Evolutionary conservation across 495 filamentous ascomycete species (phyloP).

Genomic region (Podospora appendiculata): DNA sequence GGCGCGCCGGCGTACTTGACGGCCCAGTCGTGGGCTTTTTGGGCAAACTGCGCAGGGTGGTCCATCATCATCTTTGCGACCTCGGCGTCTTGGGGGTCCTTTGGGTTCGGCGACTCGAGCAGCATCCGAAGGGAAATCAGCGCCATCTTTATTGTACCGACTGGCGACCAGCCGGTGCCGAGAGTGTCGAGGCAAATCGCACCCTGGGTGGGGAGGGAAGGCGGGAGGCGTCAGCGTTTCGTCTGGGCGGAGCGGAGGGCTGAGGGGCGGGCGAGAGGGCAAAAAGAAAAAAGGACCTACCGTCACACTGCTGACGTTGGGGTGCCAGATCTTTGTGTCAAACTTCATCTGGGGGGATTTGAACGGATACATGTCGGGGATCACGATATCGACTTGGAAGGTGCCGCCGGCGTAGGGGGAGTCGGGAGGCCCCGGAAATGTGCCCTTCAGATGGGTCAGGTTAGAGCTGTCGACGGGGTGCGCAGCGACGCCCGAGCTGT

Average conservation of each 20-base stretch:
- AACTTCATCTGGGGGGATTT: slow-evolving; percentile 89
- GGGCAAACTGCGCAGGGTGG: slow-evolving; percentile 68
- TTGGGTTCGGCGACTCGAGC: slow-evolving; percentile 87
- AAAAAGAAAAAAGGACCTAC: slow-evolving; percentile 38
- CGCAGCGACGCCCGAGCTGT: slow-evolving; percentile 63
- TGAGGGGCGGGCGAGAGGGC: slow-evolving; percentile 5
- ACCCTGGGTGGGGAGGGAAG: slow-evolving; percentile 47
- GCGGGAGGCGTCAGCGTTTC: neutral
- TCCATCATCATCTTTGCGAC: slow-evolving; percentile 86
- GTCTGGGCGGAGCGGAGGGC: neutral
- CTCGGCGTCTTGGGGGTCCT: slow-evolving; percentile 94
- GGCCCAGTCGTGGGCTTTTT: slow-evolving; percentile 85
- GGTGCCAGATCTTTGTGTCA: slow-evolving; percentile 94
- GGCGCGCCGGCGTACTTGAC: slow-evolving; percentile 77
- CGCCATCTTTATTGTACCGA: slow-evolving; percentile 92
- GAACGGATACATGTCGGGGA: slow-evolving; percentile 89
- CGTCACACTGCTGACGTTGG: slow-evolving; percentile 92
- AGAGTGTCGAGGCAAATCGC: slow-evolving; percentile 97
- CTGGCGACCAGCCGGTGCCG: slow-evolving; percentile 82
- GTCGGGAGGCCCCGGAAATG: slow-evolving; percentile 80
- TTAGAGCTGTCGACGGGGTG: slow-evolving; percentile 57
- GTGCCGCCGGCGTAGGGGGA: slow-evolving; percentile 90
- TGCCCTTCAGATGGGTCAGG: slow-evolving; percentile 76
- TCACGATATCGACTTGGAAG: slow-evolving; percentile 75
- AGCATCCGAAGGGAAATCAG: slow-evolving; percentile 88